Conservation (phyloP, 805 yeast species). For the Lipomyces lipofer region DNA sequence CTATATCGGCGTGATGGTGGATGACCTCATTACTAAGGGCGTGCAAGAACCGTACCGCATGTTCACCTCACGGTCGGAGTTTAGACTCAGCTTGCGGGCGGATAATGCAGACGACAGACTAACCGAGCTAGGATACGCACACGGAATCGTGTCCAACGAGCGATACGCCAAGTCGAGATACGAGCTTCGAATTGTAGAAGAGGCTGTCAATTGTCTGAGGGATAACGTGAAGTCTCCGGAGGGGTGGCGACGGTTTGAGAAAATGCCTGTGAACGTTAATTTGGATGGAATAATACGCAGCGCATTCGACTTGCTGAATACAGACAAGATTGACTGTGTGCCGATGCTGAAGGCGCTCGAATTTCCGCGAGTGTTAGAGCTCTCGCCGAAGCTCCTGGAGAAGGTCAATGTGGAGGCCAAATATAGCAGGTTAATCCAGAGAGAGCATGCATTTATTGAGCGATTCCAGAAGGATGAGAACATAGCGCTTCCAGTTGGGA, state of each 20-base stretch:
- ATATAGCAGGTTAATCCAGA: conserved; percentile 74
- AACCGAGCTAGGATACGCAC: conserved; percentile 62
- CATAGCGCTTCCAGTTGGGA: conserved; percentile 65
- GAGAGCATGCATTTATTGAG: conserved; percentile 67
- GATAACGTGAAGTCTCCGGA: conserved; percentile 52
- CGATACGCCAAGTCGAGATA: conserved; percentile 53
- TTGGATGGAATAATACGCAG: conserved; percentile 54
- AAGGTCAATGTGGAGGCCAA: conserved; percentile 77
- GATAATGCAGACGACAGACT: conserved; percentile 91
- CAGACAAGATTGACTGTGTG: conserved; percentile 43
- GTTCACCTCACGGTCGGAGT: conserved; percentile 97
- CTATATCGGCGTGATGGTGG: conserved; percentile 87
- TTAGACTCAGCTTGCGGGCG: conserved; percentile 82
- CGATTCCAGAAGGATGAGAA: conserved; percentile 85
- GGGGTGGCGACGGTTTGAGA: conserved; percentile 56
- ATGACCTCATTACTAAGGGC: conserved; percentile 92
- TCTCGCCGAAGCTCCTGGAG: conserved; percentile 51
- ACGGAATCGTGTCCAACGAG: conserved; percentile 65
- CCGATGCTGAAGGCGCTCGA: conserved; percentile 38
- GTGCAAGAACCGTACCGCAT: conserved; percentile 96
- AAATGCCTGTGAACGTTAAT: conserved; percentile 45
- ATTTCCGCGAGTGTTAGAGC: conserved; percentile 43
- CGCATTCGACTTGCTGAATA: conserved; percentile 73
- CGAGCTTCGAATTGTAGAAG: conserved; percentile 50
- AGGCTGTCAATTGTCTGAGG: conserved; percentile 50